Percentiles rank a stretch among this genome's conserved stretches.
Evolutionary conservation across 2,329 filamentous ascomycete species (phyloP).

Genomic region (Fusarium tanahbumbuense): DNA sequence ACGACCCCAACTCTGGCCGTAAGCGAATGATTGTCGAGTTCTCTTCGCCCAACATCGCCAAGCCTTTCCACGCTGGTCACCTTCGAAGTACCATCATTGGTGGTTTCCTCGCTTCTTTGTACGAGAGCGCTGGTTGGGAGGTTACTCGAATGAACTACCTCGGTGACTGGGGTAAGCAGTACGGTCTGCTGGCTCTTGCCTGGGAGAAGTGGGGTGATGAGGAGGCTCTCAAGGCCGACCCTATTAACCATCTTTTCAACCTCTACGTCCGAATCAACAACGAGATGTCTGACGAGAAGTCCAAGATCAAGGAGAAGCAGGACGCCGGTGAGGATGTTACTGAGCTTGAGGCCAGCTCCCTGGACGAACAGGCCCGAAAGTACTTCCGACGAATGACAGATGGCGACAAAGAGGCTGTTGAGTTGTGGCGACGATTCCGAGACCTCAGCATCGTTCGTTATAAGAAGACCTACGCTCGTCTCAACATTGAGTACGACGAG

Average conservation of each 20-base stretch:
- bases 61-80: constrained; percentile 84
- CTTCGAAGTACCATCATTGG: constrained; percentile 83
- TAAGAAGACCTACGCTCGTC: constrained; percentile 73
- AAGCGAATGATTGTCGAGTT: constrained; percentile 84
- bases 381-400: constrained; percentile 81
- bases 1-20: constrained; percentile 68
- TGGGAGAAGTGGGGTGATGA: constrained; percentile 82
- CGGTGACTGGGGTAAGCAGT: constrained; percentile 49
- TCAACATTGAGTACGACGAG: constrained; percentile 78
- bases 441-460: constrained; percentile 75
- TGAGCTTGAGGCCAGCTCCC: constrained; percentile 63
- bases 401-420: constrained; percentile 69
- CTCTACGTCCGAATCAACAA: constrained; percentile 83
- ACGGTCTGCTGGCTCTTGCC: constrained; percentile 66
- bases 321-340: constrained; percentile 63
- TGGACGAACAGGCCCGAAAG: constrained; percentile 79
- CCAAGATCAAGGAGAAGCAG: constrained; percentile 69
- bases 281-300: constrained; percentile 74
- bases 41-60: constrained; percentile 87
- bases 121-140: constrained; percentile 78
- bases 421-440: constrained; percentile 73
- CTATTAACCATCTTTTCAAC: constrained; percentile 84
- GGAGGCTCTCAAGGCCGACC: constrained; percentile 75
- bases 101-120: constrained; percentile 79
- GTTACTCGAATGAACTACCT: constrained; percentile 74